Base-by-base conservation (phyloP, 345 rosid genomes). In the Triadica sebifera region DNA sequence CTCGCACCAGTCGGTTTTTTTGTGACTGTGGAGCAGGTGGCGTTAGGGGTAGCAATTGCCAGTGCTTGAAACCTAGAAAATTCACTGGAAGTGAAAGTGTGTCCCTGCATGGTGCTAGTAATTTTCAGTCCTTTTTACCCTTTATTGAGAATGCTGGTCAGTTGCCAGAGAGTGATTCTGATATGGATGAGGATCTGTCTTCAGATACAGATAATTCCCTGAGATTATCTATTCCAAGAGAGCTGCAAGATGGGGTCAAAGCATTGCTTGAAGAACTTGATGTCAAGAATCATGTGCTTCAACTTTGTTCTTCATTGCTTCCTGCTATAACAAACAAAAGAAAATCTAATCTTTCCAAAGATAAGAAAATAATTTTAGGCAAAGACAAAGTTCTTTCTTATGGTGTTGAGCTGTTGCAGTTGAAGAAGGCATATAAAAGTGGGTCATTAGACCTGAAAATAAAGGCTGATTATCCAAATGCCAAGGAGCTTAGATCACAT, bases 21-120 rank as follows among this genome's bases (percentile, higher is more conserved):
- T 95, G 99, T 45, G 99, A 95, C 83, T 95, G 99, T 81, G 99
- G 99, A 85, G 99, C 98, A 12, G 99, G 98, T 67, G 99, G 99
- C 82, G 98, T 91, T 73, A 90, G 95, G 84, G 97, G 99, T 67
- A 90, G 93, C 87, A 91, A 82, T 85, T 95, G 99, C 74, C 98
- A 91, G 74, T 93, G 99, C 83, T 85, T 93, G 88, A 95, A 95
- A 85, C 97, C 98, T 70, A 94, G 98, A 52, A 91, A 95, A 84
- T 89, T 86, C 80, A 88, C 84, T 75, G 92, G 89, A 79, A 83
- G 66, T 84, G 93, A 87, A 65, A 85, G 72, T 53, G 82, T 78
- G 34, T 88, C 91, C 62, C 71, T 81, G 73, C 88, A 84, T 68
- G 77, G 78, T 75, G 77, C 89, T 57, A 86, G 82, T 84, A 87